Percentiles rank a stretch among this genome's conserved stretches.
phyloP scores from a whole-genome alignment of 192 early-diverging fungal species.

The Radiomyces spectabilis region DNA sequence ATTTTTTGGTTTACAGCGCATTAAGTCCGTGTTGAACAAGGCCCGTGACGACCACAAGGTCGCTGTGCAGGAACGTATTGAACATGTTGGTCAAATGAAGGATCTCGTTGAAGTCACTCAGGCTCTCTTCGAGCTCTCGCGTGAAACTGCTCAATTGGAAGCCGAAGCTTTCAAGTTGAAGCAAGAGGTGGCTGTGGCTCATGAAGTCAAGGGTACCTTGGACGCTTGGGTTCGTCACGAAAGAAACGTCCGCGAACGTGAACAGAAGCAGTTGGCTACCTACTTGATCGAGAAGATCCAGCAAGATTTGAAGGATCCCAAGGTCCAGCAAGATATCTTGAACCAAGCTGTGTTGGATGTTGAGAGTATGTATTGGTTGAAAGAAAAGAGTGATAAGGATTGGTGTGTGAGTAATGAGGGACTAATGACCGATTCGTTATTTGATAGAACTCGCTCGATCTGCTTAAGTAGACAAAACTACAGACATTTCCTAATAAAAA shows the following conservation, averaged over 20 bases:
- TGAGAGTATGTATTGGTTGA: constrained; percentile 47
- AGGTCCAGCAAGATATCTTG: constrained; percentile 53
- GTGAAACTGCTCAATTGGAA: constrained; percentile 90
- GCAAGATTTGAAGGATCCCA: constrained; percentile 60
- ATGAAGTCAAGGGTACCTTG: constrained; percentile 81
- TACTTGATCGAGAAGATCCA: constrained; percentile 81
- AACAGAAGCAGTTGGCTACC: constrained; percentile 83
- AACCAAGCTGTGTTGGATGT: constrained; percentile 51
- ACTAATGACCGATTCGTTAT: background rate
- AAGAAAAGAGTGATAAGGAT: too few species aligned
- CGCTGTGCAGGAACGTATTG: constrained; percentile 83
- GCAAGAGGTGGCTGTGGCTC: constrained; percentile 75
- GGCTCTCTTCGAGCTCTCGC: constrained; percentile 89
- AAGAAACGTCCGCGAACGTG: constrained; percentile 82
- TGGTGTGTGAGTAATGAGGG: background rate
- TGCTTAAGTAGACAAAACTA: too few species aligned
- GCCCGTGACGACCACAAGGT: constrained; percentile 92
- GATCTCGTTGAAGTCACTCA: constrained; percentile 92
- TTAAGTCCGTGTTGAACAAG: constrained; percentile 71
- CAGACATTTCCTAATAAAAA: too few species aligned
- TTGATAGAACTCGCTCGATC: constrained; percentile 14
- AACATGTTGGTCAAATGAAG: constrained; percentile 87
- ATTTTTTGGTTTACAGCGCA: constrained; percentile 43
- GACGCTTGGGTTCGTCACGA: constrained; percentile 99
- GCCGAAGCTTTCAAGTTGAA: constrained; percentile 93